Conservation (phyloP, 352 stramenopile species). For the Pythium monospermum region DNA sequence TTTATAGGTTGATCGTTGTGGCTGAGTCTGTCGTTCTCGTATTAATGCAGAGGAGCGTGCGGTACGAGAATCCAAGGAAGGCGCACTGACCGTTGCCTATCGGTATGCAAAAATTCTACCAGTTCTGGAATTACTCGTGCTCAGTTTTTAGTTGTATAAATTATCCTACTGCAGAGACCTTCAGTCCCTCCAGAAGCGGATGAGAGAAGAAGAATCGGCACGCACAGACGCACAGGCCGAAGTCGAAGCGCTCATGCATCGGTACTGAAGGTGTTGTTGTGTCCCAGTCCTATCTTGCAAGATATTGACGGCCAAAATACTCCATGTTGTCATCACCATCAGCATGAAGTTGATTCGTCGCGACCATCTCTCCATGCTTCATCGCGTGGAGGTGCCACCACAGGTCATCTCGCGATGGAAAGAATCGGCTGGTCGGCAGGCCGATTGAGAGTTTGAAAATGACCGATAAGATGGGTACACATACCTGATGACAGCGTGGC, state of each 20-base stretch:
- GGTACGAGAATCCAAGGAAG: conserved; percentile 23
- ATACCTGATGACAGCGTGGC: conserved; percentile 8
- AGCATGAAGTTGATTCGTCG: conserved; percentile 37
- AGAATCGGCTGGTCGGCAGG: conserved; percentile 3
- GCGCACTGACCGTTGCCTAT: conserved; percentile 24
- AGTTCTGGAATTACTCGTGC: not conserved
- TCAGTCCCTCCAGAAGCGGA: conserved; percentile 29
- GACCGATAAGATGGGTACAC: not conserved
- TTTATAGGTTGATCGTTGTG: too few relatives aligned
- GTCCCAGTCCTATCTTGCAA: too few relatives aligned
- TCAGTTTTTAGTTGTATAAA: not conserved
- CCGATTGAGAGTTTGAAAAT: not conserved
- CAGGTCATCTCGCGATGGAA: conserved; percentile 18
- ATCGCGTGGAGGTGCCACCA: conserved; percentile 26
- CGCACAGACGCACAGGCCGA: conserved; percentile 30
- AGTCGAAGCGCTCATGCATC: conserved; percentile 30
- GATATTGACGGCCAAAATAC: too few relatives aligned
- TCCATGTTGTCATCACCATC: too few relatives aligned
- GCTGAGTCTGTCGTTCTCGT: too few relatives aligned
- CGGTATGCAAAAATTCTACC: conserved; percentile 13
- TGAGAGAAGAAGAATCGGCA: conserved; percentile 31
- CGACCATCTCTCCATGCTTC: conserved; percentile 32
- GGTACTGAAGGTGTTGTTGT: too few relatives aligned
- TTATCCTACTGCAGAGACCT: conserved; percentile 22
- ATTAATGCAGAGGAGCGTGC: conserved; percentile 28